Percentiles rank a stretch among this genome's conserved stretches.
Evolutionary conservation across 305 asterid species (phyloP).

Genomic region (Fraxinus baroniana): DNA sequence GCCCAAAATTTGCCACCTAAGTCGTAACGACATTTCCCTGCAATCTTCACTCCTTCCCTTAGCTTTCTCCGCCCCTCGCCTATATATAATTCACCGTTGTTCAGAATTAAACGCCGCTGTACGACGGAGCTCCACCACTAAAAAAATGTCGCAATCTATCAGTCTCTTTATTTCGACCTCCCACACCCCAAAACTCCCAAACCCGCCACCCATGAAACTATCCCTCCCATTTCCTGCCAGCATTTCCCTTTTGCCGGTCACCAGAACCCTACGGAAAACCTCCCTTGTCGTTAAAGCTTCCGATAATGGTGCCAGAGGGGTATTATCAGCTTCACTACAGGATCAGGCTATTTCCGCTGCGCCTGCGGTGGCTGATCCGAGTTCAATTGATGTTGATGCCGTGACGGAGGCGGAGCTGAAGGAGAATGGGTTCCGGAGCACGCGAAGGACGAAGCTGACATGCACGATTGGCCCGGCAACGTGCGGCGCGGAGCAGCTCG

Average conservation of each 20-base stretch:
- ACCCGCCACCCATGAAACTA: conserved; percentile 29
- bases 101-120: neutral
- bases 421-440: conserved; percentile 98
- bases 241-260: neutral
- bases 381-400: conserved; percentile 82
- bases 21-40: neutral
- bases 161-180: conserved; percentile 54
- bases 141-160: conserved; percentile 63
- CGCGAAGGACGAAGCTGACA: conserved; percentile 87
- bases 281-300: conserved; percentile 45
- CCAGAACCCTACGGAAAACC: conserved; percentile 26
- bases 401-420: conserved; percentile 93
- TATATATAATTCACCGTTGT: neutral
- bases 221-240: neutral
- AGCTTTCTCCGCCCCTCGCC: conserved; percentile 46
- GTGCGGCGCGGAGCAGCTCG: conserved; percentile 84
- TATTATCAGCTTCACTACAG: conserved; percentile 30
- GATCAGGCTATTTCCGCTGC: conserved; percentile 25
- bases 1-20: neutral
- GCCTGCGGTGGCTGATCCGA: conserved; percentile 37
- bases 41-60: neutral
- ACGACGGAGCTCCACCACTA: conserved; percentile 19
- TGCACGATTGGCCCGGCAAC: conserved; percentile 92
- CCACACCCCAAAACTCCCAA: conserved; percentile 37
- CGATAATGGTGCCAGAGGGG: conserved; percentile 49